These are phyloP conservation scores for Articulospora tetracladia DNA, from an alignment of 495 filamentous ascomycete species.

Conservation along the genomic window DNA sequence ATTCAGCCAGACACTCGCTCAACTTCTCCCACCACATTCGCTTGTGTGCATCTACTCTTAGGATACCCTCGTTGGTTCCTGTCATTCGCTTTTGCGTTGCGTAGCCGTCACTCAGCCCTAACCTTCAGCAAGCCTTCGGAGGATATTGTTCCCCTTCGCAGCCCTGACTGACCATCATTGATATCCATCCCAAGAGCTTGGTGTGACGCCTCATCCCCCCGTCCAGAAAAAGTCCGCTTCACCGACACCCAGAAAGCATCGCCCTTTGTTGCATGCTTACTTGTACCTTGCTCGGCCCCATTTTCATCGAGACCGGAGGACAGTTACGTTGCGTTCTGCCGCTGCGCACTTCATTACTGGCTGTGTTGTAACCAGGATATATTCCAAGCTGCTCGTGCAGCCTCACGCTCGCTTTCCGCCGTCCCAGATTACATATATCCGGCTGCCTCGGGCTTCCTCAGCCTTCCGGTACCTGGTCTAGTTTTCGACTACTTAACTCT, in stretches of 20 bases:
- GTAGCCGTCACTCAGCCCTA: conserved; percentile 20
- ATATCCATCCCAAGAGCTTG: neutral
- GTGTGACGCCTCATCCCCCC: neutral
- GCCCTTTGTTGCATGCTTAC: conserved; percentile 15
- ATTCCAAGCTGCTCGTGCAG: conserved; percentile 20
- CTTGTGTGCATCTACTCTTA: conserved; percentile 23
- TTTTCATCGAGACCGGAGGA: conserved; percentile 8
- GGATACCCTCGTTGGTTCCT: conserved; percentile 64
- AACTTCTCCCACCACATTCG: conserved; percentile 20
- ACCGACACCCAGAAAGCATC: neutral
- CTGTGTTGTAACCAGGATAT: conserved; percentile 8
- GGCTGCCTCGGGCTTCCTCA: conserved; percentile 17
- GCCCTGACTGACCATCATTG: conserved; percentile 6
- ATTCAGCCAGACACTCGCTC: conserved; percentile 12
- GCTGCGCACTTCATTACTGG: conserved; percentile 15
- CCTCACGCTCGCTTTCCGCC: conserved; percentile 25
- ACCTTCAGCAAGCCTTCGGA: conserved; percentile 19
- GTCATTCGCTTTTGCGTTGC: conserved; percentile 49
- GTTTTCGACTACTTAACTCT: conserved; percentile 6
- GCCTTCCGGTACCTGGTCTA: conserved; percentile 15
- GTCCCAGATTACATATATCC: conserved; percentile 23
- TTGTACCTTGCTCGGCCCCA: conserved; percentile 2
- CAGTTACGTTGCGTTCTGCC: conserved; percentile 23
- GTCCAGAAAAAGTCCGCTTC: neutral
- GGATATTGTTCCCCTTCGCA: conserved; percentile 6